phyloP scores from a whole-genome alignment of 176 grass and related monocot genomes.

The Hordeum marinum region DNA sequence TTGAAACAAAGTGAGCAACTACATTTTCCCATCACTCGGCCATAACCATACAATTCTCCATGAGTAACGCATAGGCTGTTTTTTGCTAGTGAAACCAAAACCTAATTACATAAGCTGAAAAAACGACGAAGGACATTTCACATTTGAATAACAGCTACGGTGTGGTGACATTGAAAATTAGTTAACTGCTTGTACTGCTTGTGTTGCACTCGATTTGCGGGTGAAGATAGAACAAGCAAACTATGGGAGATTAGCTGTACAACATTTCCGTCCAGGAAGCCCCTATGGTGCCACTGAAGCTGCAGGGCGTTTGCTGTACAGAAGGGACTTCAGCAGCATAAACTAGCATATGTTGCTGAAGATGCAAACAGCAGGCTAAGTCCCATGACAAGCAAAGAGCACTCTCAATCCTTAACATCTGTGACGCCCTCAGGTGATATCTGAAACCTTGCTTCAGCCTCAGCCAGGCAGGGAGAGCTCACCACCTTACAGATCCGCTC shows the following conservation, averaged over 20 bases:
- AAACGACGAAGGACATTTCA: neutral
- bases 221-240: neutral
- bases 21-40: neutral
- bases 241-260: neutral
- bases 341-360: neutral
- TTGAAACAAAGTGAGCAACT: neutral
- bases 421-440: slow-evolving; percentile 63
- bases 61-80: neutral
- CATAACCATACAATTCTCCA: neutral
- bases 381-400: neutral
- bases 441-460: slow-evolving; percentile 69
- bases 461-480: slow-evolving; percentile 64
- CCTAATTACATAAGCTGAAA: neutral
- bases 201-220: neutral
- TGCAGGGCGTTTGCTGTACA: slow-evolving; percentile 6
- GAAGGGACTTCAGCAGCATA: neutral
- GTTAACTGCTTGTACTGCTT: neutral
- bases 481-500: slow-evolving; percentile 69
- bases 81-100: neutral
- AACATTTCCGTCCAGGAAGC: neutral
- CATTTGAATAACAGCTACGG: neutral
- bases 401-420: slow-evolving; percentile 58
- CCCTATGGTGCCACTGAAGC: neutral
- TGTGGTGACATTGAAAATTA: neutral
- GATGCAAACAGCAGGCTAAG: neutral